A percentile compares a stretch with the other conserved stretches of the same genome.
phyloP scores from a whole-genome alignment of 345 rosid genomes.

The Arabidopsis thaliana region DNA sequence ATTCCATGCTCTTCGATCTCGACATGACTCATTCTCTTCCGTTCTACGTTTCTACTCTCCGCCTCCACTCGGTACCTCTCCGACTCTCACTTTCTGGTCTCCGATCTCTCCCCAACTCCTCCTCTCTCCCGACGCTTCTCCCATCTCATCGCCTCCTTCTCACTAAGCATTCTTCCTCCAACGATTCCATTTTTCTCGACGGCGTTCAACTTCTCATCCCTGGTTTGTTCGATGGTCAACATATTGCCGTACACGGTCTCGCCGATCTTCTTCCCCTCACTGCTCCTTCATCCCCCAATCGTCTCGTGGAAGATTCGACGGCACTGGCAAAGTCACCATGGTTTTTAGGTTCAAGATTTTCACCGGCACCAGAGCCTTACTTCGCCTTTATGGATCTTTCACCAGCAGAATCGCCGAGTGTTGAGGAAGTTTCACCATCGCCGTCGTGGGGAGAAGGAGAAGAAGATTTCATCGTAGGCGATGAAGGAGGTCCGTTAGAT shows the following conservation, averaged over 20 bases:
- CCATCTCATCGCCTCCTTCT: conserved; percentile 46
- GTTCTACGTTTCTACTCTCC: conserved; percentile 54
- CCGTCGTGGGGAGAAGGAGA: conserved; percentile 35
- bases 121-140: conserved; percentile 50
- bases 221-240: conserved; percentile 48
- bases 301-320: conserved; percentile 35
- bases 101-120: conserved; percentile 42
- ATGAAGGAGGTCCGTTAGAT: conserved; percentile 43
- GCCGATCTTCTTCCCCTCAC: conserved; percentile 39
- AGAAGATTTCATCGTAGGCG: conserved; percentile 25
- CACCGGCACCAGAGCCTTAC: conserved; percentile 39
- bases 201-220: conserved; percentile 44
- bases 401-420: conserved; percentile 35
- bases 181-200: conserved; percentile 34
- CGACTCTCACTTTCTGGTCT: conserved; percentile 51
- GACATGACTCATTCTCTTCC: conserved; percentile 55
- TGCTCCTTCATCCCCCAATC: conserved; percentile 12
- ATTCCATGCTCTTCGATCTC: conserved; percentile 52
- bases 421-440: conserved; percentile 35
- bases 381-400: not conserved
- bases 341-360: conserved; percentile 4
- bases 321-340: conserved; percentile 28
- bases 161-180: conserved; percentile 19
- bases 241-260: conserved; percentile 55
- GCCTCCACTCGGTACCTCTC: conserved; percentile 50